Percentiles rank a stretch among this genome's conserved stretches.
Evolutionary conservation across 2,329 filamentous ascomycete species (phyloP).

Genomic region (Cladophialophora exuberans): DNA sequence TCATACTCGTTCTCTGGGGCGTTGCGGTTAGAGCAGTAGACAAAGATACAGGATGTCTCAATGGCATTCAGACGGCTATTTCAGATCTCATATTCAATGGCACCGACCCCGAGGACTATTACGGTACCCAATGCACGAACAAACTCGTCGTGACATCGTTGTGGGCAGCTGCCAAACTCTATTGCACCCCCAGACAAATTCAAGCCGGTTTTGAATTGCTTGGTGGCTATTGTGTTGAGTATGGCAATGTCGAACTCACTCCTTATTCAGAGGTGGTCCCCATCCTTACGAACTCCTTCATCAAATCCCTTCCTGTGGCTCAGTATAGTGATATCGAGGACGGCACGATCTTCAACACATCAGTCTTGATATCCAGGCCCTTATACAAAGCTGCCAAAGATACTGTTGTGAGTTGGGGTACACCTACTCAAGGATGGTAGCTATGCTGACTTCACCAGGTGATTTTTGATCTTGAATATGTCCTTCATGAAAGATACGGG

Average conservation of each 20-base stretch:
- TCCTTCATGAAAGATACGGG: conserved; percentile 43
- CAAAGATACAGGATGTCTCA: conserved; percentile 7
- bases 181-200: conserved; percentile 35
- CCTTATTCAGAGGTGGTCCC: conserved; percentile 29
- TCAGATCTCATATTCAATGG: conserved; percentile 18
- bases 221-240: conserved; percentile 25
- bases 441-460: conserved; percentile 3
- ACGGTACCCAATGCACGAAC: conserved; percentile 37
- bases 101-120: conserved; percentile 12
- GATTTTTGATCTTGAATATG: conserved; percentile 36
- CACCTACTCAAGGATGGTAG: not conserved
- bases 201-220: conserved; percentile 30
- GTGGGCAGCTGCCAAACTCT: conserved; percentile 41
- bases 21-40: not conserved
- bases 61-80: conserved; percentile 17
- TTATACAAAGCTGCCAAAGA: conserved; percentile 38
- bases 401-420: conserved; percentile 37
- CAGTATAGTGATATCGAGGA: conserved; percentile 38
- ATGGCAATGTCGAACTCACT: conserved; percentile 36
- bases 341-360: conserved; percentile 27
- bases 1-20: conserved; percentile 8
- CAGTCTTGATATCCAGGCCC: conserved; percentile 39
- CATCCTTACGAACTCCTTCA: conserved; percentile 39
- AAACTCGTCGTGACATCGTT: conserved; percentile 39
- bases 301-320: conserved; percentile 39